A percentile compares a stretch with the other conserved stretches of the same genome.
Conservation (phyloP, 108 stramenopile species). For the Fragilariopsis cylindrus region DNA sequence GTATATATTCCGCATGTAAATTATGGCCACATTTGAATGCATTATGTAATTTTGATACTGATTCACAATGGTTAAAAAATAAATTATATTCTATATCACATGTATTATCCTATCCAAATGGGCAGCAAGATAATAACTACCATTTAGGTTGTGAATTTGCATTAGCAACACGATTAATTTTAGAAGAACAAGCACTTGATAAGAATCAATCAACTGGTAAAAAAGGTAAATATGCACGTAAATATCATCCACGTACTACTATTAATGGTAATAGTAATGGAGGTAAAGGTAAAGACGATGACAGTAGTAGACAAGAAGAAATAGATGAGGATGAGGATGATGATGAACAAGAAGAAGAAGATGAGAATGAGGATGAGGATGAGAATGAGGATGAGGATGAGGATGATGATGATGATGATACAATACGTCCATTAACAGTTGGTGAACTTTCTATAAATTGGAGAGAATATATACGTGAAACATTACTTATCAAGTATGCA, state of each 20-base stretch:
- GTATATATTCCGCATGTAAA: conserved; percentile 4
- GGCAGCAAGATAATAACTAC: background rate
- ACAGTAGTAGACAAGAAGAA: background rate
- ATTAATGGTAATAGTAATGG: conserved; percentile 3
- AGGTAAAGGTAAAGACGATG: background rate
- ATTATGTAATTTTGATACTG: conserved; percentile 8
- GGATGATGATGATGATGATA: conserved; percentile 4
- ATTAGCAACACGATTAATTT: conserved; percentile 45
- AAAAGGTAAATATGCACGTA: conserved; percentile 63
- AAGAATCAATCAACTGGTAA: conserved; percentile 53
- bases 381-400: background rate
- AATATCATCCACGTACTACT: conserved; percentile 44
- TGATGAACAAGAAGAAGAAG: background rate
- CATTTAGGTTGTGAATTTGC: conserved; percentile 39
- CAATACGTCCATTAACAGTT: conserved; percentile 61
- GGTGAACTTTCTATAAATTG: conserved; percentile 72
- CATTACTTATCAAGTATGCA: conserved; percentile 14
- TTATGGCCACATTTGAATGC: conserved; percentile 12
- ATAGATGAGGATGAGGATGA: conserved; percentile 13
- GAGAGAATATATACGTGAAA: conserved; percentile 29
- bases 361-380: conserved; percentile 11
- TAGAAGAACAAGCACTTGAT: conserved; percentile 70
- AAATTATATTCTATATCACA: conserved; percentile 22
- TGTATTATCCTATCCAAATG: conserved; percentile 4
- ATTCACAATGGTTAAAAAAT: conserved; percentile 24